Evolutionary conservation across 164 flowering plant species (phyloP).

Genomic region (Euptelea pleiosperma): DNA sequence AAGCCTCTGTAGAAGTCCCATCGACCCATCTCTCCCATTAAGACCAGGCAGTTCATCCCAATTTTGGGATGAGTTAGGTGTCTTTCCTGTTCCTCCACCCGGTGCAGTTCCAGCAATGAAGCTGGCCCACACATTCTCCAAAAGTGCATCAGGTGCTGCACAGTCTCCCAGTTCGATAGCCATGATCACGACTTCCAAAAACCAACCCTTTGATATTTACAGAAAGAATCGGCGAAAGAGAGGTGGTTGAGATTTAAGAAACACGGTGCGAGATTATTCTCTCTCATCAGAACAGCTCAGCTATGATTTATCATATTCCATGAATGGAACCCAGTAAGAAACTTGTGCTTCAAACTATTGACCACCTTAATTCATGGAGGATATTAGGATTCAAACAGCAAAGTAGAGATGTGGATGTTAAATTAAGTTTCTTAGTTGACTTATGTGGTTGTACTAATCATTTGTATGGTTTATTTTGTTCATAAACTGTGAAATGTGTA

Average conservation of each 20-base stretch:
- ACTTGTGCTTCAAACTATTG: constrained; percentile 45
- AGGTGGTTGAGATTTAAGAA: not conserved
- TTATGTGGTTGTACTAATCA: constrained; percentile 35
- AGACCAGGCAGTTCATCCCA: constrained; percentile 53
- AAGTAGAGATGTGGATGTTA: not conserved
- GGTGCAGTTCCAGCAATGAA: constrained; percentile 32
- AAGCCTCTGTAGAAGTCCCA: constrained; percentile 45
- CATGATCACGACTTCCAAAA: constrained; percentile 21
- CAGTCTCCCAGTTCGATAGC: constrained; percentile 16
- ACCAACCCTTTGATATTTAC: too few species aligned
- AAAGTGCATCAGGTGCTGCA: constrained; percentile 32
- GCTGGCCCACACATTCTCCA: constrained; percentile 73
- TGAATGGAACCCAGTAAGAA: constrained; percentile 27
- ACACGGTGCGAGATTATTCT: constrained; percentile 5
- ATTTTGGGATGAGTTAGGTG: constrained; percentile 6
- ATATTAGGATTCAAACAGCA: constrained; percentile 16
- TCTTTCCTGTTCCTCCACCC: not conserved
- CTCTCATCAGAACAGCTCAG: constrained; percentile 23
- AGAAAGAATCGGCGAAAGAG: too few species aligned
- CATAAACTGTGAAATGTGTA: constrained; percentile 6
- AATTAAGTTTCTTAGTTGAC: constrained; percentile 30
- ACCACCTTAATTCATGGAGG: constrained; percentile 37
- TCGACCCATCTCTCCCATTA: constrained; percentile 32
- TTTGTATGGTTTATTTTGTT: constrained; percentile 17
- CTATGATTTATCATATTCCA: constrained; percentile 15